Evolutionary conservation across 1,139 yeast genomes (phyloP).

Genomic region (Scheffersomyces lignicola): DNA sequence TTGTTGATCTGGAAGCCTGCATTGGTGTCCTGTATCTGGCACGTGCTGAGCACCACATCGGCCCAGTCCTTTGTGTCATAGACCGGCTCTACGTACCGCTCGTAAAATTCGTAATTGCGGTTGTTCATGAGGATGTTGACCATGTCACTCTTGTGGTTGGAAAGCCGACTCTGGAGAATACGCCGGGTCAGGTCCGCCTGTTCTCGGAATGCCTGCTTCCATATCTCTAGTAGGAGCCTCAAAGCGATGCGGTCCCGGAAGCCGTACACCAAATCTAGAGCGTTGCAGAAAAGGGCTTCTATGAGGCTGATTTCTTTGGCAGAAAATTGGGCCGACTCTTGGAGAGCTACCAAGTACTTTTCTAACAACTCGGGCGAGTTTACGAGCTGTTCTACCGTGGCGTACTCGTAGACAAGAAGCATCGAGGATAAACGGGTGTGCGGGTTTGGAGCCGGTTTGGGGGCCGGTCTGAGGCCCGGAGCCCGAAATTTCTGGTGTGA

Average conservation of each 20-base stretch:
- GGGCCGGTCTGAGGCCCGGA: too few relatives aligned
- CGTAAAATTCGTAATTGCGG: slow-evolving; percentile 20
- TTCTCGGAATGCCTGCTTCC: slow-evolving; percentile 16
- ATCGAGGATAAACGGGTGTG: too few relatives aligned
- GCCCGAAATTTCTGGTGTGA: too few relatives aligned
- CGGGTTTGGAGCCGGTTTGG: too few relatives aligned
- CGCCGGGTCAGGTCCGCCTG: slow-evolving; percentile 6
- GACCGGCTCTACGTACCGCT: slow-evolving; percentile 17
- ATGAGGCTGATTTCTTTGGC: slow-evolving; percentile 14
- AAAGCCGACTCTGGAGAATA: slow-evolving; percentile 16
- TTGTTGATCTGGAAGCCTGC: too few relatives aligned
- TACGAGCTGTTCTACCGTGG: slow-evolving; percentile 16
- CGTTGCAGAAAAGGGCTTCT: slow-evolving; percentile 14
- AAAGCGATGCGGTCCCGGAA: slow-evolving; percentile 15
- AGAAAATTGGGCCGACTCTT: slow-evolving; percentile 8
- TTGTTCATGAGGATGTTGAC: slow-evolving; percentile 23
- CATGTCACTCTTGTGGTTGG: slow-evolving; percentile 19
- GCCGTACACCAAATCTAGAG: slow-evolving; percentile 20
- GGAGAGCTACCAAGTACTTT: slow-evolving; percentile 13
- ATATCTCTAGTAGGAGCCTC: slow-evolving; percentile 20
- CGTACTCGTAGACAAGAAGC: too few relatives aligned
- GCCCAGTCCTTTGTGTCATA: slow-evolving; percentile 18
- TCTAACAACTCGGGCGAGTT: slow-evolving; percentile 11
- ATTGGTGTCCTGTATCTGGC: too few relatives aligned
- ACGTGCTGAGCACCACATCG: slow-evolving; percentile 22